These are phyloP conservation scores for Aspergillus baeticus DNA, from an alignment of 495 filamentous ascomycete species.

Conservation along the genomic window DNA sequence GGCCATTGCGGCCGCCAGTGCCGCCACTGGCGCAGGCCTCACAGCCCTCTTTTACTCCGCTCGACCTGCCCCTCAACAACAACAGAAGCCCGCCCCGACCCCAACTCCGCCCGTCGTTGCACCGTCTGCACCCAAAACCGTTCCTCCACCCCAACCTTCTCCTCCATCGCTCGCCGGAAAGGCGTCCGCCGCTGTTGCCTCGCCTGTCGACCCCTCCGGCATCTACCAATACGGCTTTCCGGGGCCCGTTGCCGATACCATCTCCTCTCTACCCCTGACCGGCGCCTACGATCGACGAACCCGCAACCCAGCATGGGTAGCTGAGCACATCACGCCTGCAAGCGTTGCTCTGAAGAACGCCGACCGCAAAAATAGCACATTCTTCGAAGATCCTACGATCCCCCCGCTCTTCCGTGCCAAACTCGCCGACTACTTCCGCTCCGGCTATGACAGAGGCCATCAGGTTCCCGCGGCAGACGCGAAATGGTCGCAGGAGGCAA, in stretches of 20 bases:
- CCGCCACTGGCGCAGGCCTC: constrained; percentile 81
- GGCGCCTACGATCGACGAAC: constrained; percentile 89
- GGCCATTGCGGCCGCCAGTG: constrained; percentile 83
- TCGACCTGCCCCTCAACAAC: constrained; percentile 41
- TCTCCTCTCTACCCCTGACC: constrained; percentile 67
- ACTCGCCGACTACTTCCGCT: constrained; percentile 88
- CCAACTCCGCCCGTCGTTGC: constrained; percentile 3
- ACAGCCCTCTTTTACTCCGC: constrained; percentile 75
- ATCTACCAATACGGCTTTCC: constrained; percentile 98
- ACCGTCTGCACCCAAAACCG: constrained; percentile 17
- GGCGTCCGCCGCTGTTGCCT: constrained; percentile 22
- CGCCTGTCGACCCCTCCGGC: constrained; percentile 79
- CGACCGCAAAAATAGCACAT: constrained; percentile 80
- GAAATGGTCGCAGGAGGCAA: constrained; percentile 89
- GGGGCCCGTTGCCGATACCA: constrained; percentile 82
- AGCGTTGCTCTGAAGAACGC: constrained; percentile 73
- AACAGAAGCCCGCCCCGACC: constrained; percentile 34
- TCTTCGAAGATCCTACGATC: constrained; percentile 76
- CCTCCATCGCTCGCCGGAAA: constrained; percentile 41
- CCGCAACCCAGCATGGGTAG: constrained; percentile 93
- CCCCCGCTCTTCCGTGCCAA: constrained; percentile 86
- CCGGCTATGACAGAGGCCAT: constrained; percentile 73
- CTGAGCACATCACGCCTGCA: constrained; percentile 92
- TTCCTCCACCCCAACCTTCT: constrained; percentile 33
- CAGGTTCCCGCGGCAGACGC: constrained; percentile 95